A percentile compares a stretch with the other conserved stretches of the same genome.
These are phyloP conservation scores for Suillus subluteus DNA, from an alignment of 768 basidiomycete species.

Conservation along the genomic window DNA sequence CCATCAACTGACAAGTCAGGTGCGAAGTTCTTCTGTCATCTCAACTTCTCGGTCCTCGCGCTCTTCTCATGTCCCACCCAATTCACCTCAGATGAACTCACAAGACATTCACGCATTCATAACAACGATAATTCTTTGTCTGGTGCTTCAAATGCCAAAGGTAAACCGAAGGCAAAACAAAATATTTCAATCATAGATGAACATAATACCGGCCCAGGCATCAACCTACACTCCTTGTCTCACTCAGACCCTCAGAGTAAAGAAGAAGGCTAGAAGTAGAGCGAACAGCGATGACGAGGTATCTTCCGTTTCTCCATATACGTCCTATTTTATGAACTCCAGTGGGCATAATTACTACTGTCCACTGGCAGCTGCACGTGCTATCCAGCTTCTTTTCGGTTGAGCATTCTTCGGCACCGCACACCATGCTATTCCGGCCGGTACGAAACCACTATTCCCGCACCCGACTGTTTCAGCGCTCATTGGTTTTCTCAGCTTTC, in stretches of 20 bases:
- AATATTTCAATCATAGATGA: conserved; percentile 30
- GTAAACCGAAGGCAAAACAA: conserved; percentile 34
- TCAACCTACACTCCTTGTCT: conserved; percentile 31
- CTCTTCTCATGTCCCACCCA: conserved; percentile 30
- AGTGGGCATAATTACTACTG: not conserved
- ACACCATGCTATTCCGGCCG: conserved; percentile 53
- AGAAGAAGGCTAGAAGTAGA: conserved; percentile 80
- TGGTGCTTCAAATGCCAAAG: conserved; percentile 21
- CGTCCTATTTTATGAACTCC: conserved; percentile 10
- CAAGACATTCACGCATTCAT: conserved; percentile 94
- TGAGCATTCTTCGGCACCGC: conserved; percentile 13
- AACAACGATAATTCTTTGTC: conserved; percentile 54
- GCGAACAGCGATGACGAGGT: conserved; percentile 88
- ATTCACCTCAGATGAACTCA: conserved; percentile 88
- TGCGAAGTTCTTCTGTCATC: conserved; percentile 23
- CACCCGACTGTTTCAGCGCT: not conserved
- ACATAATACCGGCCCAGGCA: conserved; percentile 21
- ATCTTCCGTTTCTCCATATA: conserved; percentile 32
- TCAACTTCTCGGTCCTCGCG: conserved; percentile 29
- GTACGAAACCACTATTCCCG: conserved; percentile 35
- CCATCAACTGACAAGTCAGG: conserved; percentile 30
- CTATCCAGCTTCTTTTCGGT: conserved; percentile 10
- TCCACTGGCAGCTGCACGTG: conserved; percentile 1
- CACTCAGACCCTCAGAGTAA: conserved; percentile 41
- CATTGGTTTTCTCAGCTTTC: conserved; percentile 32